phyloP scores from a whole-genome alignment of 2,329 filamentous ascomycete species.

The Calonectria pauciramosa region DNA sequence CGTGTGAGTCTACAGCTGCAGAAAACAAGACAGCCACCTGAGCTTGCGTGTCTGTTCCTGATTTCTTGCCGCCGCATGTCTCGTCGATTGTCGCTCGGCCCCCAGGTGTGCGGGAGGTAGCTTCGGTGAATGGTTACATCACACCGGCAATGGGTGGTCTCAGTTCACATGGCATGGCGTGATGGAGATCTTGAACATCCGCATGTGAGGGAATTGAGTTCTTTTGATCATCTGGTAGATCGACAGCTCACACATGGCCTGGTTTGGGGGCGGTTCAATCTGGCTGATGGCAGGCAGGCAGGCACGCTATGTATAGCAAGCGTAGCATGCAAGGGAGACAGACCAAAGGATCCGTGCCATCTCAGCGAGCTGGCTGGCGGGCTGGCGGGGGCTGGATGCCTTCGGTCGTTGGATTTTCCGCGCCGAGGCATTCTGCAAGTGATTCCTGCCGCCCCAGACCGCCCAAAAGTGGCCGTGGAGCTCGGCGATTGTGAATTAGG shows the following conservation, averaged over 20 bases:
- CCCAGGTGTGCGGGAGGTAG: background rate
- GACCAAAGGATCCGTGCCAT: background rate
- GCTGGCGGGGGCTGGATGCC: conserved; percentile 1
- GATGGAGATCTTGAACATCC: background rate
- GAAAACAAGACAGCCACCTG: conserved; percentile 11
- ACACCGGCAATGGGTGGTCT: background rate
- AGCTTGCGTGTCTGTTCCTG: conserved; percentile 4
- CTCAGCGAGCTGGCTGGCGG: background rate
- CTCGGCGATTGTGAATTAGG: conserved; percentile 9
- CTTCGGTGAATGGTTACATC: conserved; percentile 5
- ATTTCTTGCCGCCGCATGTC: background rate
- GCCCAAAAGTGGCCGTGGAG: conserved; percentile 11
- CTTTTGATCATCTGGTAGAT: background rate
- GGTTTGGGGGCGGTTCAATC: background rate
- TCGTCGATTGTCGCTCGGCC: background rate
- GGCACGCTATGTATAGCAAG: background rate
- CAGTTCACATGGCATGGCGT: background rate
- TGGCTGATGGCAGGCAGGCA: background rate
- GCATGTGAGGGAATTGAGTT: background rate
- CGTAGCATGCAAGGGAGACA: background rate
- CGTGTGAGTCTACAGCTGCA: background rate
- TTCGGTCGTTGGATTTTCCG: background rate
- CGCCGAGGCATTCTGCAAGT: background rate
- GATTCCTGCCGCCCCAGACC: background rate
- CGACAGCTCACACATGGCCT: background rate